Evolutionary conservation across 2,329 filamentous ascomycete species (phyloP), one percentile per base, ranked within the genome.

Genomic region (Paecilomyces dactylethromorphus): DNA sequence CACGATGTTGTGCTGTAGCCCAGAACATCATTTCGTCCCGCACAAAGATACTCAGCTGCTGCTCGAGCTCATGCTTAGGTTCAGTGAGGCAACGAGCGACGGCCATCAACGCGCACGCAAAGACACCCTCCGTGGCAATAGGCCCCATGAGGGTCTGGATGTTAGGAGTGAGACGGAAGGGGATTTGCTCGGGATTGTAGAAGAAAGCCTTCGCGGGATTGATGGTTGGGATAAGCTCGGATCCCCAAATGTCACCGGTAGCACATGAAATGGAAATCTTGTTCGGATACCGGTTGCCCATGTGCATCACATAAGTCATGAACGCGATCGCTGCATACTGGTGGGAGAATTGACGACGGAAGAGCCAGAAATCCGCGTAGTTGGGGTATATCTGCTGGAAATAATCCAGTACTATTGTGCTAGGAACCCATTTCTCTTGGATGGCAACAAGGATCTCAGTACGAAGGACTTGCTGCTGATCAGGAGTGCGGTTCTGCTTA

Each of bases 281-380:
- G 75, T 92, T 91, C 5, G 94, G 95, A 74, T 94, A 96, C 31
- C 94, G 90, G 73, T 91, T 91, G 72, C 93, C 91, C 87, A 99
- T 97, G 78, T 93, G 93, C 79, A 99, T 88, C 60, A 97, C 89
- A 72, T 97, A 99, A 3, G 94, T 97, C 89, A 99, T 96, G 78
- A 99, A 99, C 0, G 94, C 96, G 63, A 97, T 83, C 1, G 92
- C 87, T 21, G 94, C 93, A 62, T 96, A 87, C 76, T 99, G 94
- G 79, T 97, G 97, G 22, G 91, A 90, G 78, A 99, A 96, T 65
- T 96, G 92, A 60, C 92, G 88, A 60, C 94, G 90, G 90, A 99
- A 99, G 59, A 99, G 84, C 92, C 93, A 99, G 81, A 97, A 97
- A 68, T 97, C 92, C 53, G 90, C 86, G 74, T 91, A 99, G 63